A percentile compares a stretch with the other conserved stretches of the same genome.
Evolutionary conservation across 345 rosid species (phyloP).

Genomic region (Eucalyptus regnans): DNA sequence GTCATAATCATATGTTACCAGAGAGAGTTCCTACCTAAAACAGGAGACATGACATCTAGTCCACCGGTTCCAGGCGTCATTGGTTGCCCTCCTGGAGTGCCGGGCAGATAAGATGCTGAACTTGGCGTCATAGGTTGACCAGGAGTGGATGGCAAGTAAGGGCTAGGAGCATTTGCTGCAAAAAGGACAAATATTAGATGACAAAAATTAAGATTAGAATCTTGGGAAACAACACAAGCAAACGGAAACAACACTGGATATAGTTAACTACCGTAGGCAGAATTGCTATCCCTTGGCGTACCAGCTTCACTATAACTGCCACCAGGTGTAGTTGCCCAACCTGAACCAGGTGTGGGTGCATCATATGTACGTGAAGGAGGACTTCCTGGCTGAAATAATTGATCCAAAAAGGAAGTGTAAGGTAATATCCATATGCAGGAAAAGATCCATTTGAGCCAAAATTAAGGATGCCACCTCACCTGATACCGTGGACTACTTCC

Average conservation of each 20-base stretch:
- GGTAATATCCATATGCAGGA: neutral
- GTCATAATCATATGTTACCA: neutral
- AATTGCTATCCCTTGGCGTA: slow-evolving; percentile 78
- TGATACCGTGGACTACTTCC: slow-evolving; percentile 83
- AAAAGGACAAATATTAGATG: neutral
- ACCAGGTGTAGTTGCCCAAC: slow-evolving; percentile 89
- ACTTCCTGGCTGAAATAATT: slow-evolving; percentile 65
- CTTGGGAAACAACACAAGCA: neutral
- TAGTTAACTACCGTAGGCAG: slow-evolving; percentile 44
- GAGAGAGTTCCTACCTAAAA: slow-evolving; percentile 29
- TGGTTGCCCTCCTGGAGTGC: slow-evolving; percentile 97
- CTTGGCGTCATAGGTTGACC: slow-evolving; percentile 94
- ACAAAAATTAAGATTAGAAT: neutral
- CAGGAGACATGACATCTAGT: slow-evolving; percentile 90
- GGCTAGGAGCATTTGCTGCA: slow-evolving; percentile 92
- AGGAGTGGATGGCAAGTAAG: slow-evolving; percentile 89
- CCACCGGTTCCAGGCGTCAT: slow-evolving; percentile 96
- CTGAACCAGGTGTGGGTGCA: slow-evolving; percentile 95
- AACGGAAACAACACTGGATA: neutral
- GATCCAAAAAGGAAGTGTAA: neutral
- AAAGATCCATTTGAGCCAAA: neutral
- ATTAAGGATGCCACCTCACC: slow-evolving; percentile 19
- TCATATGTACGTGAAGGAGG: slow-evolving; percentile 84
- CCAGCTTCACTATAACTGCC: slow-evolving; percentile 88
- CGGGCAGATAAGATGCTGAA: slow-evolving; percentile 69